These are phyloP conservation scores for Alternaria metachromatica DNA, from an alignment of 2,329 filamentous ascomycete species.

Conservation along the genomic window DNA sequence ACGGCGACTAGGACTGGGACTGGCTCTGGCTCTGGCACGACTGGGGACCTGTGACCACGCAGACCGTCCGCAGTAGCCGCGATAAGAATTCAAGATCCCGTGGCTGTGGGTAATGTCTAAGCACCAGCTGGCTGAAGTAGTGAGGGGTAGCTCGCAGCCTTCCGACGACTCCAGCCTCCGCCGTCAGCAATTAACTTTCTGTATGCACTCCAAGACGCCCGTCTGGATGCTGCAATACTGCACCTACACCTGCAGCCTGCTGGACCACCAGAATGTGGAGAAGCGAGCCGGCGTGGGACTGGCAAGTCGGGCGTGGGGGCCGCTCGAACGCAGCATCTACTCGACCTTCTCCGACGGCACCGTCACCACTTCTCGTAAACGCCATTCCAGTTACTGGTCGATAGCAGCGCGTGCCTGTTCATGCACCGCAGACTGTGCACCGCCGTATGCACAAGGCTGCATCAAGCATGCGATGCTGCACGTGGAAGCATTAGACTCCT, in stretches of 20 bases:
- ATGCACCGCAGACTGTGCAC: conserved; percentile 1
- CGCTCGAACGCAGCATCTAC: neutral
- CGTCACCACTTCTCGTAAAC: conserved; percentile 23
- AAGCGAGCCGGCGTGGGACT: conserved; percentile 22
- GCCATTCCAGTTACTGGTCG: conserved; percentile 6
- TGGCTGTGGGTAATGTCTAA: conserved; percentile 20
- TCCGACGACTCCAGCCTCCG: neutral
- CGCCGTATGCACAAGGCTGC: conserved; percentile 15
- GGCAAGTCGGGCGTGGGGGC: conserved; percentile 7
- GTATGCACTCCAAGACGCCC: neutral
- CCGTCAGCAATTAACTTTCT: conserved; percentile 5
- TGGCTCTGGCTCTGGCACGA: neutral
- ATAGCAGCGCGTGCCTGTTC: conserved; percentile 20
- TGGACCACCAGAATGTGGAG: conserved; percentile 17
- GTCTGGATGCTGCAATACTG: neutral
- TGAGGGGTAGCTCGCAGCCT: conserved; percentile 19
- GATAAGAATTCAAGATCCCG: conserved; percentile 25
- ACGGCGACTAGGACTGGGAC: neutral
- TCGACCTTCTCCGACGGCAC: neutral
- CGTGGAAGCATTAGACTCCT: neutral
- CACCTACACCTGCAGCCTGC: neutral
- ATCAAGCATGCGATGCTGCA: conserved; percentile 6
- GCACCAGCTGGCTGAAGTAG: conserved; percentile 2
- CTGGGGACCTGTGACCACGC: neutral
- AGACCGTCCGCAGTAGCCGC: conserved; percentile 41